phyloP scores from a whole-genome alignment of 441 rosid genomes.

The Jatropha podagrica region DNA sequence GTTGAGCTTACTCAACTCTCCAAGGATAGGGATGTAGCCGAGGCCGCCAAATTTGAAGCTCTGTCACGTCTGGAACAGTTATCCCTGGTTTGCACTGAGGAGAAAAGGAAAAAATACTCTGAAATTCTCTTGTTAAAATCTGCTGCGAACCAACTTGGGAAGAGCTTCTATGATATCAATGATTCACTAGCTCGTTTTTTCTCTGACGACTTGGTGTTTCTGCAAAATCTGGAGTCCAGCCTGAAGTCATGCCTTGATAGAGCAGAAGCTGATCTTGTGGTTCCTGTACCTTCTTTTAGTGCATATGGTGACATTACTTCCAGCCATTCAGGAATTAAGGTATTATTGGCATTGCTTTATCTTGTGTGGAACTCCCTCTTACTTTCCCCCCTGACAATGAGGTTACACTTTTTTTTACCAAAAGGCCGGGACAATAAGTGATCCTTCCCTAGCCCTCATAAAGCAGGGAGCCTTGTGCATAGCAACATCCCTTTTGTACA shows the following conservation, averaged over 20 bases:
- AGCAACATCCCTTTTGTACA: not conserved
- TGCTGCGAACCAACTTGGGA: constrained; percentile 49
- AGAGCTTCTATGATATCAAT: constrained; percentile 48
- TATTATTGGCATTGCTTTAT: constrained; percentile 22
- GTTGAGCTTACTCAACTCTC: constrained; percentile 56
- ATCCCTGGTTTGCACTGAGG: constrained; percentile 48
- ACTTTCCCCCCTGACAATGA: not conserved
- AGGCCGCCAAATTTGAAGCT: constrained; percentile 71
- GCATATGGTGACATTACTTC: constrained; percentile 25
- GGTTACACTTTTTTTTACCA: not conserved
- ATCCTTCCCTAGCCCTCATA: not conserved
- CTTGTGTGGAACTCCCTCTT: constrained; percentile 2
- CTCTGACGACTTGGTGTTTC: constrained; percentile 59
- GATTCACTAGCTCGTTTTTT: constrained; percentile 49
- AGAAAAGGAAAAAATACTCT: constrained; percentile 51
- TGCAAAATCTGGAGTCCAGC: constrained; percentile 60
- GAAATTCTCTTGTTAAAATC: constrained; percentile 50
- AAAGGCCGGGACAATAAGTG: not conserved
- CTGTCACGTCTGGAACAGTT: constrained; percentile 54
- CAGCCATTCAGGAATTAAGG: constrained; percentile 49
- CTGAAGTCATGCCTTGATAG: constrained; percentile 53
- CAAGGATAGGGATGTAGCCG: constrained; percentile 57
- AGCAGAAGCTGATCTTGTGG: constrained; percentile 35
- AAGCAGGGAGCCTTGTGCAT: not conserved
- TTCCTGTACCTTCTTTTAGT: constrained; percentile 37